Evolutionary conservation across 2,329 filamentous ascomycete genomes (phyloP).

Genomic region (Albifimbria verrucaria): DNA sequence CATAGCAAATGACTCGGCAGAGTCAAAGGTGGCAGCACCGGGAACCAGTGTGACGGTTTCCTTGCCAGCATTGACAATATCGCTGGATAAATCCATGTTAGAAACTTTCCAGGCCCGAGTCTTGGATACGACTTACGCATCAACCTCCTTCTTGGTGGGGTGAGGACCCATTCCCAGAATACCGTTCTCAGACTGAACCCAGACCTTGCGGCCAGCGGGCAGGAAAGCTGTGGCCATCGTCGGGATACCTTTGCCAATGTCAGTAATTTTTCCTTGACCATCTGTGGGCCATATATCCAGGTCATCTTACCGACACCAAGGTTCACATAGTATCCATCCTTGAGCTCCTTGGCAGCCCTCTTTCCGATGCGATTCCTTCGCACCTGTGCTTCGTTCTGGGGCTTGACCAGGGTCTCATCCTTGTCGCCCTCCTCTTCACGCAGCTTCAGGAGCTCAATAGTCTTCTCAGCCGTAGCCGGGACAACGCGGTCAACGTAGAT

Average conservation of each 20-base stretch:
- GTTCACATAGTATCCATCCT: slow-evolving; percentile 77
- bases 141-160: slow-evolving; percentile 67
- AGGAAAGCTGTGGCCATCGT: slow-evolving; percentile 78
- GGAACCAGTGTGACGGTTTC: slow-evolving; percentile 79
- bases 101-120: too few relatives aligned
- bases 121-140: slow-evolving; percentile 46
- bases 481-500: slow-evolving; percentile 87
- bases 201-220: slow-evolving; percentile 65
- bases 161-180: slow-evolving; percentile 82
- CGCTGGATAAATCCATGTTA: too few relatives aligned
- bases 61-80: slow-evolving; percentile 84
- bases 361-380: slow-evolving; percentile 70
- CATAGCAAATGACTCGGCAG: slow-evolving; percentile 81
- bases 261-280: neutral
- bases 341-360: slow-evolving; percentile 76
- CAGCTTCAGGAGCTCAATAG: slow-evolving; percentile 79
- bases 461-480: slow-evolving; percentile 71
- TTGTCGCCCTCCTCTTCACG: slow-evolving; percentile 29
- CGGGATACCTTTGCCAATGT: slow-evolving; percentile 59
- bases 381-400: slow-evolving; percentile 43
- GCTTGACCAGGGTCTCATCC: slow-evolving; percentile 32
- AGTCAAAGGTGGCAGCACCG: slow-evolving; percentile 75
- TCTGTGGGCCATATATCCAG: neutral
- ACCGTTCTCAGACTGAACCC: slow-evolving; percentile 84
- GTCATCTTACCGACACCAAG: slow-evolving; percentile 59